A percentile compares a stretch with the other conserved stretches of the same genome.
Conservation (phyloP, 495 filamentous ascomycete genomes). For the Glutinoglossum americanum region DNA sequence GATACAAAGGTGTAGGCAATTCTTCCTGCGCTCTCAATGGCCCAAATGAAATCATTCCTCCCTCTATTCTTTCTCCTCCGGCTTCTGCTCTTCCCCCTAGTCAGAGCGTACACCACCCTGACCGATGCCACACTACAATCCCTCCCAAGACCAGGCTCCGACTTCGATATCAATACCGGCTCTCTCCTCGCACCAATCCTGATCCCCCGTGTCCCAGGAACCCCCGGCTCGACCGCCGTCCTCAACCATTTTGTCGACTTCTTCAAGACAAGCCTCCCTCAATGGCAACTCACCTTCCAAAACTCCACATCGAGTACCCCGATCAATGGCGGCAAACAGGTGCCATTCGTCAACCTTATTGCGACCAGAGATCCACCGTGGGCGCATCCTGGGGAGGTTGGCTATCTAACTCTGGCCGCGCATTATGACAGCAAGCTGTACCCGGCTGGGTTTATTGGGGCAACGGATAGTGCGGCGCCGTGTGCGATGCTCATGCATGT, state of each 20-base stretch:
- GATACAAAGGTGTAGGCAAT: neutral
- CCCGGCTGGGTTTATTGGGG: conserved; percentile 81
- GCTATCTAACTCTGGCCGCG: conserved; percentile 65
- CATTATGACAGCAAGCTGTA: conserved; percentile 79
- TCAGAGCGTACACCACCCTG: conserved; percentile 42
- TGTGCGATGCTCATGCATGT: conserved; percentile 83
- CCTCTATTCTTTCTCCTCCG: neutral
- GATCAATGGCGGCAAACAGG: conserved; percentile 35
- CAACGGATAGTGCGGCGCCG: conserved; percentile 78
- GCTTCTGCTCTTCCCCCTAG: neutral
- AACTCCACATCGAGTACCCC: conserved; percentile 76
- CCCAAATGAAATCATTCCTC: neutral
- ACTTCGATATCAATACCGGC: conserved; percentile 63
- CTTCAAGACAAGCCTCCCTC: conserved; percentile 47
- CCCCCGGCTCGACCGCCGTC: conserved; percentile 46
- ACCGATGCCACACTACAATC: conserved; percentile 46
- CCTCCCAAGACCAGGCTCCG: conserved; percentile 45
- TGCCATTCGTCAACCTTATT: conserved; percentile 77
- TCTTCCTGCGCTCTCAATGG: neutral
- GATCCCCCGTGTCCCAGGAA: conserved; percentile 75
- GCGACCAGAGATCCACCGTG: conserved; percentile 81
- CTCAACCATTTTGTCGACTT: conserved; percentile 69
- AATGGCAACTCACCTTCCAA: conserved; percentile 63
- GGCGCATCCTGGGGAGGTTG: conserved; percentile 46
- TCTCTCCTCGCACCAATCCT: conserved; percentile 72